Evolutionary conservation across 805 yeast genomes (phyloP).

Genomic region (Metschnikowia proteae): DNA sequence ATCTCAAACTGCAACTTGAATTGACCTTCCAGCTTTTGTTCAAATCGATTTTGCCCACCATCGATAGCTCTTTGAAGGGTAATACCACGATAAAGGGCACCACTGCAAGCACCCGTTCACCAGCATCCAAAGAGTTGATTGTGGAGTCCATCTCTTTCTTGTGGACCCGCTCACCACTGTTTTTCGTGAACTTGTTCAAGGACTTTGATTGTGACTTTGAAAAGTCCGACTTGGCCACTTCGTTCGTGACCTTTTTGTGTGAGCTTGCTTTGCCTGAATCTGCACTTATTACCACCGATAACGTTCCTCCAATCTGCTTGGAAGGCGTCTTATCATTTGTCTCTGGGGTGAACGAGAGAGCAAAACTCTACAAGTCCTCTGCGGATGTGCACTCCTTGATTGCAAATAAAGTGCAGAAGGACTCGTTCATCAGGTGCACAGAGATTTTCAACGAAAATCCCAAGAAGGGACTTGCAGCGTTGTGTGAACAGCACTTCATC

Average conservation of each 20-base stretch:
- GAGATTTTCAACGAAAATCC: conserved; percentile 76
- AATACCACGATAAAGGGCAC: conserved; percentile 7
- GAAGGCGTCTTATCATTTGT: conserved; percentile 79
- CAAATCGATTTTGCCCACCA: conserved; percentile 47
- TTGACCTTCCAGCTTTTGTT: conserved; percentile 62
- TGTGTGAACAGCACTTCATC: conserved; percentile 67
- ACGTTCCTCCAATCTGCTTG: conserved; percentile 88
- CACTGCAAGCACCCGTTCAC: conserved; percentile 25
- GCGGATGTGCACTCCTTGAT: conserved; percentile 30
- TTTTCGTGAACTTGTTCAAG: conserved; percentile 72
- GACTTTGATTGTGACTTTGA: conserved; percentile 90
- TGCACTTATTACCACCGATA: conserved; percentile 72
- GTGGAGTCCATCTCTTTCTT: conserved; percentile 79
- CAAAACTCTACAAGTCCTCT: conserved; percentile 24
- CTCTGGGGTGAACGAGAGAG: conserved; percentile 54
- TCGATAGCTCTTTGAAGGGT: conserved; percentile 20
- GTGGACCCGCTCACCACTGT: conserved; percentile 76
- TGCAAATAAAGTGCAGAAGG: conserved; percentile 53
- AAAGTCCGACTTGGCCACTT: conserved; percentile 69
- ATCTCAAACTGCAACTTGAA: conserved; percentile 79
- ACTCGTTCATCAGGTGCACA: conserved; percentile 72
- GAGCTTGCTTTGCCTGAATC: conserved; percentile 82
- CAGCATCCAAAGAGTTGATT: conserved; percentile 67
- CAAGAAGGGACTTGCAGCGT: conserved; percentile 61
- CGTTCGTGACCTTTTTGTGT: conserved; percentile 66